Conservation (phyloP, 2,329 filamentous ascomycete genomes). For the Diaporthe batatas region DNA sequence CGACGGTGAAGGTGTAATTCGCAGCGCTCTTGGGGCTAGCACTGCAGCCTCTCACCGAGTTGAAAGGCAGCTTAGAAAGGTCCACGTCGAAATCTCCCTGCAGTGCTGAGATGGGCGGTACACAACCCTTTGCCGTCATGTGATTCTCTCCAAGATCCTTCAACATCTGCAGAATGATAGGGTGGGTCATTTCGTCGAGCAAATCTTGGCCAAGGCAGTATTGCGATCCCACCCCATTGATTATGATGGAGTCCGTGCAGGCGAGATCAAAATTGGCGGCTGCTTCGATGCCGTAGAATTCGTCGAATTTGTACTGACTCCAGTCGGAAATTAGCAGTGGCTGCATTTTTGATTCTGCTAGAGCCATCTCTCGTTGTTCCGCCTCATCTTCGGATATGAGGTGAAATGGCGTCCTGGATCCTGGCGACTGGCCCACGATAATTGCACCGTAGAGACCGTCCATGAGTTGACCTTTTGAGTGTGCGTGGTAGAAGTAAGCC, state of each 20-base stretch:
- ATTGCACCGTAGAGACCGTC: slow-evolving; percentile 11
- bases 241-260: slow-evolving; percentile 16
- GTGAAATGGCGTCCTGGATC: not conserved
- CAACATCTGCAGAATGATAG: slow-evolving; percentile 9
- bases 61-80: slow-evolving; percentile 8
- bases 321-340: slow-evolving; percentile 8
- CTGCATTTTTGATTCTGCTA: slow-evolving; percentile 13
- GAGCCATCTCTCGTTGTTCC: not conserved
- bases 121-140: slow-evolving; percentile 6
- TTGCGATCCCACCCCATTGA: slow-evolving; percentile 12
- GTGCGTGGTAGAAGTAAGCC: slow-evolving; percentile 13
- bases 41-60: slow-evolving; percentile 2
- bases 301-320: slow-evolving; percentile 11
- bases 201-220: too few species aligned
- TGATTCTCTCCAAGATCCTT: slow-evolving; percentile 17
- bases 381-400: not conserved
- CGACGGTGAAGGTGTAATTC: slow-evolving; percentile 6
- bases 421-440: not conserved
- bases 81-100: slow-evolving; percentile 17
- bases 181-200: too few species aligned
- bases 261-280: slow-evolving; percentile 15
- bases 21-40: not conserved
- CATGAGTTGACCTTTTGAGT: slow-evolving; percentile 14
- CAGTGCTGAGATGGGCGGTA: slow-evolving; percentile 13
- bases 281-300: slow-evolving; percentile 5